A percentile compares a stretch with the other conserved stretches of the same genome.
phyloP scores from a whole-genome alignment of 805 yeast species.

The Tetrapisispora iriomotensis region DNA sequence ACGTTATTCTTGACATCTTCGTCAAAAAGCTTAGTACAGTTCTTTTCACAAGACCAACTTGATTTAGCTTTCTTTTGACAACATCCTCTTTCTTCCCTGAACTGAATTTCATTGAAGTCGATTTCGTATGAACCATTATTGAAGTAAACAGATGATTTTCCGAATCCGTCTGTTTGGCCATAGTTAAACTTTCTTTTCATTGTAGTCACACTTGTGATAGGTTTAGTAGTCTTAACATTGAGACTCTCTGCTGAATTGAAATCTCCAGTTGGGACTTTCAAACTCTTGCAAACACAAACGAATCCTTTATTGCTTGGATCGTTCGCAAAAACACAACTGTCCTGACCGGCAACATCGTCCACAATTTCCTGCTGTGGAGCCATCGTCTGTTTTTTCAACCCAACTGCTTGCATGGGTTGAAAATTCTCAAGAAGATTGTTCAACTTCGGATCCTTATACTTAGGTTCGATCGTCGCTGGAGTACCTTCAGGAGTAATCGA shows the following conservation, averaged over 20 bases:
- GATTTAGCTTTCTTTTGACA: background rate
- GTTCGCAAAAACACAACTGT: constrained; percentile 1
- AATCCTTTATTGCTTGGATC: constrained; percentile 2
- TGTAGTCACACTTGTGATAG: background rate
- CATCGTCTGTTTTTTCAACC: constrained; percentile 5
- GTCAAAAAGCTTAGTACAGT: constrained; percentile 3
- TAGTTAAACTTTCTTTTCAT: background rate
- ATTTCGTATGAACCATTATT: constrained; percentile 1
- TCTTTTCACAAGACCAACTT: constrained; percentile 4
- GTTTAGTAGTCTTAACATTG: no score
- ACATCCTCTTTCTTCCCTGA: background rate
- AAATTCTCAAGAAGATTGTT: constrained; percentile 31
- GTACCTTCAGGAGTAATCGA: background rate
- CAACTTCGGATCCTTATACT: constrained; percentile 1
- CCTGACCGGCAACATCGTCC: background rate
- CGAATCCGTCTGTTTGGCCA: background rate
- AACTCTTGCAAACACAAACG: constrained; percentile 4
- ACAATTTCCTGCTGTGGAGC: background rate
- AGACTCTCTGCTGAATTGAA: background rate
- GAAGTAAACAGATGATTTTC: background rate
- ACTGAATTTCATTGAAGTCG: constrained; percentile 1
- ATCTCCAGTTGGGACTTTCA: constrained; percentile 3
- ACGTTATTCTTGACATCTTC: background rate
- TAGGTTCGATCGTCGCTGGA: background rate
- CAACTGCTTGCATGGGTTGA: constrained; percentile 57